phyloP scores from a whole-genome alignment of 257 asterid genomes.

The Scutellaria minor region DNA sequence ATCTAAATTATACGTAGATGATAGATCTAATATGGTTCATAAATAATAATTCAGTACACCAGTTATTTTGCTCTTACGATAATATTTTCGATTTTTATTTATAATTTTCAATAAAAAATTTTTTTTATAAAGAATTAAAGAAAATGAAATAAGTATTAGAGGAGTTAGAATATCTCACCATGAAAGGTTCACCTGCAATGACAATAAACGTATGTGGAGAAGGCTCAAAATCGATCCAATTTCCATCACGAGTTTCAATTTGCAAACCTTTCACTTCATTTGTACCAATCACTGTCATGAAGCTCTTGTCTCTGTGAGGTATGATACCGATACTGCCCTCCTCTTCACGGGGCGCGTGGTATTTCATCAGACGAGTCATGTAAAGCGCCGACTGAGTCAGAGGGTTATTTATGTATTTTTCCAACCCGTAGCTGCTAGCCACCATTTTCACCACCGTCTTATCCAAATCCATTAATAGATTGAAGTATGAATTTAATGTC shows the following conservation, averaged over 20 bases:
- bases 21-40: too few relatives aligned
- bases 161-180: conserved; percentile 33
- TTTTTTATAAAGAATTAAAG: too few relatives aligned
- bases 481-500: conserved; percentile 38
- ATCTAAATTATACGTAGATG: too few relatives aligned
- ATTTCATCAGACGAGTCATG: conserved; percentile 45
- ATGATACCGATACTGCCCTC: conserved; percentile 32
- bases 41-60: too few relatives aligned
- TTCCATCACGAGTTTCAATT: conserved; percentile 52
- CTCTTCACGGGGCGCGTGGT: conserved; percentile 28
- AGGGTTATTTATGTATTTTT: conserved; percentile 35
- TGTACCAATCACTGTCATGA: conserved; percentile 46
- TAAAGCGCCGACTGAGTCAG: conserved; percentile 36
- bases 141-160: not conserved
- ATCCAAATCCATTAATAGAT: conserved; percentile 36
- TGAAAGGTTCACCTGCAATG: conserved; percentile 55
- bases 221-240: conserved; percentile 48
- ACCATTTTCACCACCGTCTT: conserved; percentile 44
- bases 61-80: too few relatives aligned
- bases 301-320: conserved; percentile 56
- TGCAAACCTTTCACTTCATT: conserved; percentile 48
- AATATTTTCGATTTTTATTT: too few relatives aligned
- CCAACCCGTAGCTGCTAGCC: conserved; percentile 47
- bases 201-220: conserved; percentile 39
- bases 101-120: too few relatives aligned